Evolutionary conservation across 1,284 basidiomycete species (phyloP), one percentile per base, ranked within the genome.

Genomic region (Ustilago lituana): DNA sequence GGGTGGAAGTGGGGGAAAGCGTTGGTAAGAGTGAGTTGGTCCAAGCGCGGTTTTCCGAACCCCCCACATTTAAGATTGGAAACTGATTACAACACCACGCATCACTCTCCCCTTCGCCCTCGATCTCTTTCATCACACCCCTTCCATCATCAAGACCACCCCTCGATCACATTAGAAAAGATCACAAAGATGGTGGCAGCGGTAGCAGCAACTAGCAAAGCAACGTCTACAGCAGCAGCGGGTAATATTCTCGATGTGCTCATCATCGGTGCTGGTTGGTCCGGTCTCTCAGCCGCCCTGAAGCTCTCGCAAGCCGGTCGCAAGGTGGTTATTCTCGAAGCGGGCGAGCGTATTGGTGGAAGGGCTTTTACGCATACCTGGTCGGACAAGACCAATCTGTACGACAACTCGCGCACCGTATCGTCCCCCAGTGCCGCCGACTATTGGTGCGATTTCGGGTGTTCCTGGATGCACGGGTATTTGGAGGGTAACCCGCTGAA

Each of bases 401-500:
- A 65, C 17, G 64, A 73, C 29, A 73, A 45, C 22, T 43, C 67
- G 14, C 44, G 67, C n/a, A 61, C 57, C 23, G 47, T 47, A 10
- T 11, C 52, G 1, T 14, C 40, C 7, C 37, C 58, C 8, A 33
- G 44, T 11, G 37, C 26, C 1, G 43, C 4, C 26, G 61, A 64
- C 36, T 54, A 54, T 24, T 64, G 62, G 61, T 70, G 67, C 57
- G 67, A 70, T 31, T 65, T 70, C 20, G 67, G 85, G 17, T 85
- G 85, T 67, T 83, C 82, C 49, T 85, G 84, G 83, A 85, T 85
- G 32, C 85, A 86, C 69, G 85, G 85, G 12, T 84, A 83, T 67
- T 78, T 82, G 24, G 84, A 85, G 65, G 85, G 85, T 4, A 84
- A 83, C 48, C 85, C 85, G 0, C 78, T 84, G 17, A 79, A 82